phyloP scores from a whole-genome alignment of 2,329 filamentous ascomycete genomes.

The Apiospora saccharicola region DNA sequence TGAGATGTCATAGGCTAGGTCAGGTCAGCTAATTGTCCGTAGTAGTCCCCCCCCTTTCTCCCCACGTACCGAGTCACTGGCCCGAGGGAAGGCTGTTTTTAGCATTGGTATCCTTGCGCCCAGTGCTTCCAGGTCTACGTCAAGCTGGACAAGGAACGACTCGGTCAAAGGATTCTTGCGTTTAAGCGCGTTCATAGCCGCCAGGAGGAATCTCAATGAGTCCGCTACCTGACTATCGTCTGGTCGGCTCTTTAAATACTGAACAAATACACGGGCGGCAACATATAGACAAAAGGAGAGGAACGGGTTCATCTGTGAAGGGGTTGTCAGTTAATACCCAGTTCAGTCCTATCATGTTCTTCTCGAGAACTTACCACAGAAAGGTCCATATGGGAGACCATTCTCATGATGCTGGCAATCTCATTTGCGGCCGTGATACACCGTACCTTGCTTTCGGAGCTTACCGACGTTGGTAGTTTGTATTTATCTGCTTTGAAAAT shows the following conservation, averaged over 20 bases:
- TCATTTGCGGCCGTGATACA: constrained; percentile 94
- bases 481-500: constrained; percentile 98
- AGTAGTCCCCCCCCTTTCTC: constrained; percentile 58
- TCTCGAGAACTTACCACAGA: constrained; percentile 66
- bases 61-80: constrained; percentile 36
- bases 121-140: constrained; percentile 85
- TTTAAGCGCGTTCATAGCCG: constrained; percentile 90
- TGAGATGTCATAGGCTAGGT: constrained; percentile 14
- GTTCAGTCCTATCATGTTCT: not conserved
- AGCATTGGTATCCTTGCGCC: constrained; percentile 67
- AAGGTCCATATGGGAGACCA: constrained; percentile 90
- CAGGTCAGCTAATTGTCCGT: constrained; percentile 44
- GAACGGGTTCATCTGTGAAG: constrained; percentile 87
- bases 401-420: constrained; percentile 93
- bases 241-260: constrained; percentile 93
- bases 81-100: constrained; percentile 61
- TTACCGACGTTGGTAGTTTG: constrained; percentile 76
- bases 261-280: constrained; percentile 92
- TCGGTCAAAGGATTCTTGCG: constrained; percentile 89
- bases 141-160: constrained; percentile 91
- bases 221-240: constrained; percentile 81
- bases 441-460: constrained; percentile 88
- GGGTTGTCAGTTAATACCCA: constrained; percentile 28
- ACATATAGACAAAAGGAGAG: constrained; percentile 96
- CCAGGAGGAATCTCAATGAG: constrained; percentile 87